Percentiles rank a stretch among this genome's conserved stretches.
Evolutionary conservation across 2,329 filamentous ascomycete genomes (phyloP).

Genomic region (Xylariaceae sp.): DNA sequence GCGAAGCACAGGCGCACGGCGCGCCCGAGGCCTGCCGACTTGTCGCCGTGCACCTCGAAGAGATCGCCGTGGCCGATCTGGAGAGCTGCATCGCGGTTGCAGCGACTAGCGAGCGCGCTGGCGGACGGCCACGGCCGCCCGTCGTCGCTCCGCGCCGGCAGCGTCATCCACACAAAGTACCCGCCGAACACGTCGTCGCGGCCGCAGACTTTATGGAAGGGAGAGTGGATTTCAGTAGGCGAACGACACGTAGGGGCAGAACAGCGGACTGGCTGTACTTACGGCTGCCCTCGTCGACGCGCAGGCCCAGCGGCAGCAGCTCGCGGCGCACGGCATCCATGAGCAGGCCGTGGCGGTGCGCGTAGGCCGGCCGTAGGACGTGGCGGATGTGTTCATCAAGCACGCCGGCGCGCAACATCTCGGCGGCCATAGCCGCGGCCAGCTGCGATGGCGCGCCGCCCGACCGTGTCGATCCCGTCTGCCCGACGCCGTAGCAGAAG

Average conservation of each 20-base stretch:
- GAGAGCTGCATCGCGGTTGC: constrained; percentile 56
- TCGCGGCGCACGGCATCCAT: constrained; percentile 50
- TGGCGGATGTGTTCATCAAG: constrained; percentile 36
- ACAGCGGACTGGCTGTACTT: too few relatives aligned
- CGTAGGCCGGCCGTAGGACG: constrained; percentile 36
- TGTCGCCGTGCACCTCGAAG: constrained; percentile 59
- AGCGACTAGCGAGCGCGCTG: constrained; percentile 47
- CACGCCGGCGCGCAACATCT: constrained; percentile 33
- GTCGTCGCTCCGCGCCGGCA: constrained; percentile 36
- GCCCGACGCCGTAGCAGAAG: constrained; percentile 42
- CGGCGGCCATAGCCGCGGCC: constrained; percentile 42
- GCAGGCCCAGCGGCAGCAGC: constrained; percentile 56
- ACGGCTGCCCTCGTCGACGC: constrained; percentile 15
- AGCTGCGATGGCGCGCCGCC: constrained; percentile 53
- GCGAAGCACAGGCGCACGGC: constrained; percentile 62
- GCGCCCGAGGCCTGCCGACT: constrained; percentile 46
- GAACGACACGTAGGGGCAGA: too few relatives aligned
- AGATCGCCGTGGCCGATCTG: constrained; percentile 60
- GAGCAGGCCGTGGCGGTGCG: constrained; percentile 41
- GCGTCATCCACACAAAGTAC: constrained; percentile 75
- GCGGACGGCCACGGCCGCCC: constrained; percentile 36
- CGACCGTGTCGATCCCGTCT: constrained; percentile 45
- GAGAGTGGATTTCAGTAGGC: too few relatives aligned
- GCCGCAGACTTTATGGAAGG: too few relatives aligned
- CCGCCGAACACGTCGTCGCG: constrained; percentile 56